Conservation (phyloP, 371 early-diverging fungal species). For the Mortierella sp. region DNA sequence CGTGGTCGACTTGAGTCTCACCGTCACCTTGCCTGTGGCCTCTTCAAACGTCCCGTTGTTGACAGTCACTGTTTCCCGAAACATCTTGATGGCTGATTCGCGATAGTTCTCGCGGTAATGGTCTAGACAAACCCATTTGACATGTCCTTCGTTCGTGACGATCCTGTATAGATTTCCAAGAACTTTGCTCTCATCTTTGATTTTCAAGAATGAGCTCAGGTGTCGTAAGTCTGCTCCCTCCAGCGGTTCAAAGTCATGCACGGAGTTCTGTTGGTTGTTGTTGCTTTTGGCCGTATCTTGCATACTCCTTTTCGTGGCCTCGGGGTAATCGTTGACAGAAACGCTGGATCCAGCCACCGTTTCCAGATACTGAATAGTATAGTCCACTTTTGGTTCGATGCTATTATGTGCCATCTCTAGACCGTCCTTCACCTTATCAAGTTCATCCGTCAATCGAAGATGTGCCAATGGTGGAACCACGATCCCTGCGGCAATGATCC, state of each 20-base stretch:
- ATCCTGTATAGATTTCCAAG: slow-evolving; percentile 42
- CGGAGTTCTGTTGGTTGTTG: background rate
- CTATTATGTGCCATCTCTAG: background rate
- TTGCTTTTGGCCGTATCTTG: background rate
- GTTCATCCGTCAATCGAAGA: slow-evolving; percentile 4
- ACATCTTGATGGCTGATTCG: slow-evolving; percentile 9
- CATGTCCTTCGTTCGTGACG: slow-evolving; percentile 37
- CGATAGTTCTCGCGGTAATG: slow-evolving; percentile 21
- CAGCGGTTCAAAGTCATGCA: slow-evolving; percentile 17
- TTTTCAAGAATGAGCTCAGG: slow-evolving; percentile 25
- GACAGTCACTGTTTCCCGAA: slow-evolving; percentile 16
- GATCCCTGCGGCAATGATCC: slow-evolving; percentile 25
- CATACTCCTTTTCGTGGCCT: background rate
- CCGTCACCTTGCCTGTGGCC: slow-evolving; percentile 13
- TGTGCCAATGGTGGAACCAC: slow-evolving; percentile 24
- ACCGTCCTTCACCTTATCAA: slow-evolving; percentile 7
- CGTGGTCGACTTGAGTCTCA: slow-evolving; percentile 10
- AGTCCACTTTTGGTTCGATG: slow-evolving; percentile 27
- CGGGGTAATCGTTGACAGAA: background rate
- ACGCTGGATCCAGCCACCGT: background rate
- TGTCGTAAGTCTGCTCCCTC: slow-evolving; percentile 41
- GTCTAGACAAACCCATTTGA: slow-evolving; percentile 49
- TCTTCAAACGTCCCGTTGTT: slow-evolving; percentile 29
- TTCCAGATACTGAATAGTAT: slow-evolving; percentile 25
- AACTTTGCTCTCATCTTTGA: slow-evolving; percentile 30